phyloP scores from a whole-genome alignment of 208 protist genomes.

The Leishmania tropica region DNA sequence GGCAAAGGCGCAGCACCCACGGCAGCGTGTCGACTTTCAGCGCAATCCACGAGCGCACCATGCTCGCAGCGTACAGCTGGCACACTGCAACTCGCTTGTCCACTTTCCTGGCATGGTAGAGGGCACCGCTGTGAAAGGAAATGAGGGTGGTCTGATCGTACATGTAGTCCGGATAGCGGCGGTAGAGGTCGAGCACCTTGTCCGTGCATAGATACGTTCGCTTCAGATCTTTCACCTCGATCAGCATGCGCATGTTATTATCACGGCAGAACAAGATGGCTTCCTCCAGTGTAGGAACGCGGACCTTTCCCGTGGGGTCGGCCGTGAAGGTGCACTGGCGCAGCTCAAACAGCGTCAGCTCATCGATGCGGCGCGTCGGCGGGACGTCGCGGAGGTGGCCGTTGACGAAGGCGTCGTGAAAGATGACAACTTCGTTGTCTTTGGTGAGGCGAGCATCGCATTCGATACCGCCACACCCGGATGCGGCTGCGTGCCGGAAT shows the following conservation, averaged over 20 bases:
- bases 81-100: slow-evolving; percentile 78
- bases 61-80: slow-evolving; percentile 59
- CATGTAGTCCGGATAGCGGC: slow-evolving; percentile 86
- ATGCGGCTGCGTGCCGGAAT: slow-evolving; percentile 81
- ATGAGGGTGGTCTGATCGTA: slow-evolving; percentile 90
- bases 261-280: slow-evolving; percentile 77
- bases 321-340: slow-evolving; percentile 56
- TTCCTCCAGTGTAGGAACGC: slow-evolving; percentile 88
- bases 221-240: slow-evolving; percentile 86
- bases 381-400: slow-evolving; percentile 48
- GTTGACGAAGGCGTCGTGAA: slow-evolving; percentile 73
- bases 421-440: slow-evolving; percentile 83
- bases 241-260: slow-evolving; percentile 80
- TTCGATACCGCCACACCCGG: slow-evolving; percentile 76
- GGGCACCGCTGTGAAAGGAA: slow-evolving; percentile 65
- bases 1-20: slow-evolving; percentile 51
- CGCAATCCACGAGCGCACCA: slow-evolving; percentile 42
- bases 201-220: slow-evolving; percentile 64
- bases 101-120: slow-evolving; percentile 75
- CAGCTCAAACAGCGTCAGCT: slow-evolving; percentile 78
- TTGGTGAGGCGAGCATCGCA: slow-evolving; percentile 88
- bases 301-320: slow-evolving; percentile 72
- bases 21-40: slow-evolving; percentile 30
- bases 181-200: slow-evolving; percentile 81
- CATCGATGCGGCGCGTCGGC: slow-evolving; percentile 58